Conservation (phyloP, 1,139 yeast species). For the Yamadazyma sp. region DNA sequence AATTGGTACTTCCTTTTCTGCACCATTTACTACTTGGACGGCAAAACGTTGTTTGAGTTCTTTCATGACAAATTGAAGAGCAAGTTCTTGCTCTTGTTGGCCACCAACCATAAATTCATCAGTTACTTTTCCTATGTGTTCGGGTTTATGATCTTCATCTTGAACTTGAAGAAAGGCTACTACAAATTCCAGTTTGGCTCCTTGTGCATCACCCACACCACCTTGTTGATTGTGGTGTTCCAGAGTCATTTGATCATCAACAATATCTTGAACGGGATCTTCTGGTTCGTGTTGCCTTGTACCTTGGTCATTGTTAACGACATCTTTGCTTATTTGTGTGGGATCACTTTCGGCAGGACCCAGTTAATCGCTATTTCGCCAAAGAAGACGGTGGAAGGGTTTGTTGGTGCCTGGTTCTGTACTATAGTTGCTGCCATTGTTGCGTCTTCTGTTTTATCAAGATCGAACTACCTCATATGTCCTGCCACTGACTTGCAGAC, state of each 20-base stretch:
- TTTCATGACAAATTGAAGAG: constrained; percentile 44
- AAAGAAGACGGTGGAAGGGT: constrained; percentile 96
- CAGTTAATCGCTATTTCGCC: constrained; percentile 93
- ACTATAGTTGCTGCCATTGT: constrained; percentile 75
- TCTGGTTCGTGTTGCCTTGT: constrained; percentile 93
- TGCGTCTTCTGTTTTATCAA: constrained; percentile 63
- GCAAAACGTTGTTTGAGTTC: constrained; percentile 74
- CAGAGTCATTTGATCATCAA: constrained; percentile 93
- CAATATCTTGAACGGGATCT: constrained; percentile 84
- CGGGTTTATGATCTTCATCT: constrained; percentile 89
- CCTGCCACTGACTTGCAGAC: constrained; percentile 74
- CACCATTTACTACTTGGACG: constrained; percentile 85
- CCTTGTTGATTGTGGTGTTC: constrained; percentile 81
- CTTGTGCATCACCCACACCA: constrained; percentile 93
- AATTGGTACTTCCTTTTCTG: constrained; percentile 88
- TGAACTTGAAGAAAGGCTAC: constrained; percentile 84
- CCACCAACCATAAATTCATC: constrained; percentile 79
- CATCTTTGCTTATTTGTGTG: constrained; percentile 94
- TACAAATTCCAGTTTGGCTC: constrained; percentile 93
- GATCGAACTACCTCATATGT: constrained; percentile 78
- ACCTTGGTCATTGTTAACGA: constrained; percentile 92
- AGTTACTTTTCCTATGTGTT: constrained; percentile 81
- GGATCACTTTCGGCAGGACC: constrained; percentile 93
- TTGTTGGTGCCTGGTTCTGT: constrained; percentile 96
- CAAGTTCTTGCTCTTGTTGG: constrained; percentile 39